phyloP scores from a whole-genome alignment of 2,329 filamentous ascomycete genomes.

The Diaporthe destruens region DNA sequence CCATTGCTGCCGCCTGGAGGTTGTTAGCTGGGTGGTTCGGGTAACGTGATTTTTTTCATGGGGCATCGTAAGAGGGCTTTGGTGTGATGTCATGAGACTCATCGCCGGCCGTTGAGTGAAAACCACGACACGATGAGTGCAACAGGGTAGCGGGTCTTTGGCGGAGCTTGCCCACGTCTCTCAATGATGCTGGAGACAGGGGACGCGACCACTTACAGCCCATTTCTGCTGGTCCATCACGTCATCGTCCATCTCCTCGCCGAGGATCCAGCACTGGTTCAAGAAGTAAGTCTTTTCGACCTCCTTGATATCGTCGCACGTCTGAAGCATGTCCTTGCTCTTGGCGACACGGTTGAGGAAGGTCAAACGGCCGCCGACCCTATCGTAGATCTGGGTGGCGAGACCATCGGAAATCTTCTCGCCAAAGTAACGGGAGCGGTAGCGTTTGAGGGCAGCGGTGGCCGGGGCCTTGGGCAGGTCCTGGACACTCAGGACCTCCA shows the following conservation, averaged over 20 bases:
- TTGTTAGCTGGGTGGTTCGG: constrained; percentile 6
- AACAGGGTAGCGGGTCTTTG: background rate
- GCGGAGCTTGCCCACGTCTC: background rate
- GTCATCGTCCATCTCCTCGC: constrained; percentile 76
- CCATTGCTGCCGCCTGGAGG: constrained; percentile 85
- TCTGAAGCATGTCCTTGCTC: constrained; percentile 80
- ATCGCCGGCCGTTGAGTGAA: background rate
- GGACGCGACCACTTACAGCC: constrained; percentile 70
- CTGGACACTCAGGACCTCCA: constrained; percentile 90
- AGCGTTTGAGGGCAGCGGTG: constrained; percentile 80
- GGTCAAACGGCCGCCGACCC: constrained; percentile 87
- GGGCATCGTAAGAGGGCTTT: too few relatives aligned
- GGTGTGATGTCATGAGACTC: too few relatives aligned
- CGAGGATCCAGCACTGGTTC: constrained; percentile 81
- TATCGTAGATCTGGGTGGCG: constrained; percentile 85
- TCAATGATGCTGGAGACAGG: background rate
- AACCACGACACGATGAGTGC: too few relatives aligned
- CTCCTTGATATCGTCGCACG: constrained; percentile 76
- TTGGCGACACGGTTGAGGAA: constrained; percentile 94
- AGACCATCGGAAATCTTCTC: constrained; percentile 67
- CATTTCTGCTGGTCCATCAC: constrained; percentile 86
- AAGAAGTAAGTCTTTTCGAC: constrained; percentile 82
- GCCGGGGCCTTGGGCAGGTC: constrained; percentile 86
- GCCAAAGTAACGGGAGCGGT: constrained; percentile 82
- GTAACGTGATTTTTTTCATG: background rate